Percentiles rank a stretch among this genome's conserved stretches.
phyloP scores from a whole-genome alignment of 2,329 filamentous ascomycete species.

The Boeremia exigua region DNA sequence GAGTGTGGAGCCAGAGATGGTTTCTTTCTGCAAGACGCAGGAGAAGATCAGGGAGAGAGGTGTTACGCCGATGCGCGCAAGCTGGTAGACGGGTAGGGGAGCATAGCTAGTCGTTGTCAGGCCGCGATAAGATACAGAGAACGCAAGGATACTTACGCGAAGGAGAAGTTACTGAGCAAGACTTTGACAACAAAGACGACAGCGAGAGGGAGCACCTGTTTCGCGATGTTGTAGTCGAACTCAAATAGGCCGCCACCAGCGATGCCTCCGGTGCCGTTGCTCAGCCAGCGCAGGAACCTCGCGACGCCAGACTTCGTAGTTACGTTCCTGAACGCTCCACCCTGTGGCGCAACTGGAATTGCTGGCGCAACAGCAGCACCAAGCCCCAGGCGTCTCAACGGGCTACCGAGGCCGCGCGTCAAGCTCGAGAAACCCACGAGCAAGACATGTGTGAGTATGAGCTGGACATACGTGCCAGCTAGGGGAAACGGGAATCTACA shows the following conservation, averaged over 20 bases:
- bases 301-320: constrained; percentile 30
- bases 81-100: constrained; percentile 58
- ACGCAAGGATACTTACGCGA: constrained; percentile 50
- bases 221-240: constrained; percentile 56
- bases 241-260: constrained; percentile 62
- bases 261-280: constrained; percentile 55
- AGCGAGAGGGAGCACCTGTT: constrained; percentile 57
- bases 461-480: constrained; percentile 58
- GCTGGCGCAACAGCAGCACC: constrained; percentile 55
- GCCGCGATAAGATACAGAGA: no score
- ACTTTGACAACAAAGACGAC: constrained; percentile 59
- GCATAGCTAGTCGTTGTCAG: constrained; percentile 52
- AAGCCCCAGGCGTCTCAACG: constrained; percentile 52
- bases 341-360: constrained; percentile 40
- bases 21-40: constrained; percentile 53
- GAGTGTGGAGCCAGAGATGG: constrained; percentile 56
- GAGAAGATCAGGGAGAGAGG: constrained; percentile 59
- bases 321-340: constrained; percentile 35
- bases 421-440: constrained; percentile 57
- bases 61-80: constrained; percentile 59
- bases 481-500: constrained; percentile 60
- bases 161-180: constrained; percentile 61
- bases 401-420: constrained; percentile 53
- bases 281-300: constrained; percentile 46
- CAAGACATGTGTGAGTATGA: constrained; percentile 58